Evolutionary conservation across 2,329 filamentous ascomycete genomes (phyloP), one percentile per base, ranked within the genome.

Genomic region (Penicillium sp.): DNA sequence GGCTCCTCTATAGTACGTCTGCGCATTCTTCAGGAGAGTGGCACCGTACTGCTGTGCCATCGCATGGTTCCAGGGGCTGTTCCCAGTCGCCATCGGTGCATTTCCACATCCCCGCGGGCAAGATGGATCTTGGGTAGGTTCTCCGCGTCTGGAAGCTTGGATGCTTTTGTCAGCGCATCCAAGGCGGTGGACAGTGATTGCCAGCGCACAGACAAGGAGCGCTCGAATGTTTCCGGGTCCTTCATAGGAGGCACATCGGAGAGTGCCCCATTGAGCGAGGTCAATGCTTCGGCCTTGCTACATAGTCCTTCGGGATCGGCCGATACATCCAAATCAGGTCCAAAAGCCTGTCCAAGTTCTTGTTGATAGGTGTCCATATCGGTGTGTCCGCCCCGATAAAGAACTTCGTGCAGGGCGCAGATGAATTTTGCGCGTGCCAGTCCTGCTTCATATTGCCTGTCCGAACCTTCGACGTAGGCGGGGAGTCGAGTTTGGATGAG

Each of bases 341-440:
- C 59, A 54, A 73, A 77, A 13, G 70, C 71, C 18, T 60, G 60
- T 32, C 60, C 62, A 16, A 76, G 55, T 39, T 72, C 68, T 29
- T 65, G 59, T 40, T 76, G 69, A 63, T 84, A 84, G n/a, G 75
- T 76, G 31, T 70, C 61, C 16, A 76, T 58, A 34, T 78, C 73
- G 43, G 77, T 74, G 40, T 70, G 64, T 28, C 72, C 71, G 40
- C 67, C 70, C 29, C 76, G 74, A 60, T 80, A 85, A 40, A 78
- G 72, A 1, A 78, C 71, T 51, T 83, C 79, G 8, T 77, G 74
- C 37, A 83, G 62, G 4, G 77, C 75, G 38, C 74, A 74, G 13
- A 76, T 66, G 61, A 85, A 83, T 40, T 73, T 77, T 6, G 80
- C 80, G 22, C 72, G 69, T 4, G 77, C 75, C 20, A 85, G 69